Evolutionary conservation across 23 red algal genomes (phyloP), one percentile per base, ranked within the genome.

Genomic region (Gracilaria vermiculophylla): DNA sequence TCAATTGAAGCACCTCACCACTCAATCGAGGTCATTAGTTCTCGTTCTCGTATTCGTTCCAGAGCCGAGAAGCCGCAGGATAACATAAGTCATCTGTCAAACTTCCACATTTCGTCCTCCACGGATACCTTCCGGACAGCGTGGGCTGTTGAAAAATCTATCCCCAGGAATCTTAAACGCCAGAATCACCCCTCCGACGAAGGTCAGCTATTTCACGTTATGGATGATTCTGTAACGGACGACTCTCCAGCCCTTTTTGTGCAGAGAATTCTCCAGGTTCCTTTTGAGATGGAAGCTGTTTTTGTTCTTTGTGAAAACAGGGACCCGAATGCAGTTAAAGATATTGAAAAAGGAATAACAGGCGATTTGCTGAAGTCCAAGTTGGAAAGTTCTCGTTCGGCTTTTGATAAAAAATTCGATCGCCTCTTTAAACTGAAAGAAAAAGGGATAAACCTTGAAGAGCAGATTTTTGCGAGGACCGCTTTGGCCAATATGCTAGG

Each of bases 401-500:
- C 21, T 33, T 88, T 91, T 44, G 94, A 95, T 25, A 24, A 5
- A 8, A 82, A 69, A 33, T 88, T 95, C 44, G 81, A 95, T 9
- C 15, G 19, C 20, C 75, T 82, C 31, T 91, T 87, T 69, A 52
- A 60, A 74, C 77, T 95, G 14, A 76, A 65, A 7, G 78, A 44
- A 53, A 78, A 87, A 19, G 84, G 84, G 25, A 17, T 85, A 36
- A 49, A 14, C 17, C 51, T 53, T 7, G 45, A 75, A 43, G 81
- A 76, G 8, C 47, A 54, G 1, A 74, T 40, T 17, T 87, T 95
- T 78, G 94, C 86, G 17, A 81, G 69, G 34, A 48, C 33, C 48
- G 91, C 95, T 15, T 33, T 97, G 29, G 35, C 95, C 5, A 97
- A 97, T 75, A 33, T 92, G 52, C 81, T 97, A 21, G 95, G 95